A percentile compares a stretch with the other conserved stretches of the same genome.
phyloP scores from a whole-genome alignment of 495 filamentous ascomycete genomes.

The Emericellopsis terricola region DNA sequence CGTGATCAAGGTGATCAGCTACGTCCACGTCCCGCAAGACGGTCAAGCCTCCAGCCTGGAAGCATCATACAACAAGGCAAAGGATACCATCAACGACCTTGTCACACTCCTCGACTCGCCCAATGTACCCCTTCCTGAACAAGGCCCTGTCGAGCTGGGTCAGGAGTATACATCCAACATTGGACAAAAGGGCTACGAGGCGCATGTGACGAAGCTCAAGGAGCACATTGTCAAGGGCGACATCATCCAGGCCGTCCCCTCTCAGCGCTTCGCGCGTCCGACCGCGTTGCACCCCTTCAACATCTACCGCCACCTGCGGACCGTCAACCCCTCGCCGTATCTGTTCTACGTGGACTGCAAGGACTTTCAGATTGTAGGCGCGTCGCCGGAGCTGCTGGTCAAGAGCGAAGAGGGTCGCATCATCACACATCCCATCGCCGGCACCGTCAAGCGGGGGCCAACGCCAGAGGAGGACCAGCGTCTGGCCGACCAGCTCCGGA shows the following conservation, averaged over 20 bases:
- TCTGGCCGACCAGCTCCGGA: constrained; percentile 60
- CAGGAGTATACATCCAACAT: constrained; percentile 88
- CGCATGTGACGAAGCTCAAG: constrained; percentile 65
- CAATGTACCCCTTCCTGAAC: constrained; percentile 60
- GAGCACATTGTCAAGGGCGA: constrained; percentile 76
- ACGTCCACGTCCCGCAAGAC: constrained; percentile 45
- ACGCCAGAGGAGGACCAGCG: constrained; percentile 61
- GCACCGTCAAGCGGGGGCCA: constrained; percentile 76
- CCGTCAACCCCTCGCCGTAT: constrained; percentile 90
- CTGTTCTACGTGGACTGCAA: constrained; percentile 87
- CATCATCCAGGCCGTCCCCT: constrained; percentile 95
- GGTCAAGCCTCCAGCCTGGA: constrained; percentile 15
- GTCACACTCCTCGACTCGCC: constrained; percentile 50
- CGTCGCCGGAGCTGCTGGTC: constrained; percentile 82
- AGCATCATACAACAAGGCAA: constrained; percentile 47
- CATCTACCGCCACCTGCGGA: constrained; percentile 90
- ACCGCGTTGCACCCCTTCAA: constrained; percentile 92
- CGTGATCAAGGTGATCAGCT: constrained; percentile 80
- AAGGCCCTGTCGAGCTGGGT: constrained; percentile 48
- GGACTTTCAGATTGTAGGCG: constrained; percentile 88
- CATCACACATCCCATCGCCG: constrained; percentile 93
- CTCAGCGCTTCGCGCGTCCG: constrained; percentile 76
- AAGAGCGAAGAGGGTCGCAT: constrained; percentile 77
- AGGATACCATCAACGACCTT: constrained; percentile 39
- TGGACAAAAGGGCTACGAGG: constrained; percentile 71